phyloP scores from a whole-genome alignment of 108 stramenopile species.

The Skeletonema menzelii region DNA sequence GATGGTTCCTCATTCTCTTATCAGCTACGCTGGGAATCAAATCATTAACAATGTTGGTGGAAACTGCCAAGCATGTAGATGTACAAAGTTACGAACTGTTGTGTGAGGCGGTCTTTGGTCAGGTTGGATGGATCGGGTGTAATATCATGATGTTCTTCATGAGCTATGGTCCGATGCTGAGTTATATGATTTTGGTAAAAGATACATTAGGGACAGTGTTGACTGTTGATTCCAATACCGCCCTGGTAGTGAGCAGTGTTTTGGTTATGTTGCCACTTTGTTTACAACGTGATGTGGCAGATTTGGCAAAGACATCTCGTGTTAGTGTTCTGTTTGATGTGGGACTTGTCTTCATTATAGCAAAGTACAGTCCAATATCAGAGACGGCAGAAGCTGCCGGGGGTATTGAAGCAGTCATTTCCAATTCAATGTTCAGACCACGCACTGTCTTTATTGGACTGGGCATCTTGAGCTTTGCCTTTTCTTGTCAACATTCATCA shows the following conservation, averaged over 20 bases:
- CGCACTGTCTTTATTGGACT: conserved; percentile 76
- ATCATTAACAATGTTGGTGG: conserved; percentile 66
- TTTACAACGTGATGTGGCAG: conserved; percentile 85
- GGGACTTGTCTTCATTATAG: conserved; percentile 64
- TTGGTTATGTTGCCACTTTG: conserved; percentile 65
- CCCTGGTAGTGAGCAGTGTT: conserved; percentile 57
- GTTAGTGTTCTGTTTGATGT: conserved; percentile 68
- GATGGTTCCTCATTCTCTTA: conserved; percentile 52
- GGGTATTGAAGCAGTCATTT: conserved; percentile 23
- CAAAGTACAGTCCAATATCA: conserved; percentile 37
- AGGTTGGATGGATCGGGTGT: conserved; percentile 63
- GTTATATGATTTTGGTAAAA: conserved; percentile 83
- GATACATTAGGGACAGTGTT: conserved; percentile 67
- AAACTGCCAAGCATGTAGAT: conserved; percentile 80
- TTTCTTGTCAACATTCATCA: conserved; percentile 83
- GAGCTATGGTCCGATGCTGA: conserved; percentile 82
- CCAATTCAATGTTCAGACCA: conserved; percentile 35
- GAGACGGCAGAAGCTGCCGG: conserved; percentile 14
- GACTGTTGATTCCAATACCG: conserved; percentile 49
- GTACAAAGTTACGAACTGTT: conserved; percentile 73
- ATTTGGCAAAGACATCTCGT: conserved; percentile 73
- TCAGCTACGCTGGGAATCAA: conserved; percentile 71
- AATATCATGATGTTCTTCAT: conserved; percentile 77
- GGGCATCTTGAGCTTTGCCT: conserved; percentile 83
- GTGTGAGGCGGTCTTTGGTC: conserved; percentile 74